Percentiles rank a stretch among this genome's conserved stretches.
Evolutionary conservation across 108 stramenopile genomes (phyloP).

Genomic region (Schizochytrium sp.): DNA sequence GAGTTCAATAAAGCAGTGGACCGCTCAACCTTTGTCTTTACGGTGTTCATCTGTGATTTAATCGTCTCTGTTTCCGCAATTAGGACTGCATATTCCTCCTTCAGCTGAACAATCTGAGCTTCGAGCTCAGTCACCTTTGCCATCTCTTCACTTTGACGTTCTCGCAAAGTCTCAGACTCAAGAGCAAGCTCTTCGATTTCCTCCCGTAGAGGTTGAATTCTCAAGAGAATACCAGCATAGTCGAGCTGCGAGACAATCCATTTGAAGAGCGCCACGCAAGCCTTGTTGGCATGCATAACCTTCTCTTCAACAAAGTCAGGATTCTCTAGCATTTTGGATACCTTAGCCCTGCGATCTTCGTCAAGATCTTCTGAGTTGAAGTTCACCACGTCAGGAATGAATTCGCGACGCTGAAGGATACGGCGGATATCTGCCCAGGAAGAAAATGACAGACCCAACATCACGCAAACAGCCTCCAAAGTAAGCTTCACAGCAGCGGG

Average conservation of each 20-base stretch:
- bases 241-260: constrained; percentile 95
- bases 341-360: background rate
- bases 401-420: constrained; percentile 87
- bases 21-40: constrained; percentile 88
- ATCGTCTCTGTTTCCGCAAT: constrained; percentile 95
- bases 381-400: constrained; percentile 95
- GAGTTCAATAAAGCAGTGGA: constrained; percentile 90
- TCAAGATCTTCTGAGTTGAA: constrained; percentile 88
- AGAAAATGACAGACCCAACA: constrained; percentile 87
- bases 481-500: constrained; percentile 92
- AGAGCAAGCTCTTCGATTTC: constrained; percentile 90
- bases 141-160: constrained; percentile 83
- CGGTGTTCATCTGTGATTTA: constrained; percentile 92
- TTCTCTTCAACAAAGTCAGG: constrained; percentile 61
- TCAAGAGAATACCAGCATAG: constrained; percentile 91
- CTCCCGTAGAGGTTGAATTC: constrained; percentile 94
- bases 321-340: background rate
- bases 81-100: constrained; percentile 93
- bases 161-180: constrained; percentile 79
- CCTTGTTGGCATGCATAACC: constrained; percentile 76
- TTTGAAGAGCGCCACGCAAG: constrained; percentile 96
- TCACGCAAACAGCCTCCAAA: constrained; percentile 92
- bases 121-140: constrained; percentile 87
- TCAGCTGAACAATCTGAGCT: constrained; percentile 89
- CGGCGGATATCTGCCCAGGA: constrained; percentile 93